These are phyloP conservation scores for Pleodorina starrii DNA, from an alignment of 139 green algal species.

Conservation along the genomic window DNA sequence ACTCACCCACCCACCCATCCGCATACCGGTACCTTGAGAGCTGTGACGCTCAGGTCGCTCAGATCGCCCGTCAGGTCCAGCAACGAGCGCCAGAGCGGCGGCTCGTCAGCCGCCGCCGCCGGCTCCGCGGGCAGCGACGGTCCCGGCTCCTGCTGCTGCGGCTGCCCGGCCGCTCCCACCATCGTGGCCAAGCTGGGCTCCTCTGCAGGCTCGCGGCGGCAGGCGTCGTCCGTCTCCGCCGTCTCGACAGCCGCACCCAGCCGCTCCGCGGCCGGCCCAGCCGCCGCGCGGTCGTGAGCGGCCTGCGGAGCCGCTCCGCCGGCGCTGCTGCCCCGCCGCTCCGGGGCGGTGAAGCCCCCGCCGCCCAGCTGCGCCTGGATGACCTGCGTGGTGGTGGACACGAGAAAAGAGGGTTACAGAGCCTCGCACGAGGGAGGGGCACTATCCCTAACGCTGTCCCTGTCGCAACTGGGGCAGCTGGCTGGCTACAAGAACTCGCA, in stretches of 20 bases:
- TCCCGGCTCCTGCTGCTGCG: background rate
- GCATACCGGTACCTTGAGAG: conserved; percentile 20
- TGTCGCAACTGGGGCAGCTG: too few relatives aligned
- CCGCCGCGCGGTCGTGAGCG: too few relatives aligned
- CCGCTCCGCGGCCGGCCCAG: too few relatives aligned
- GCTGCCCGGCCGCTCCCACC: background rate
- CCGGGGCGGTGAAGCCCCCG: background rate
- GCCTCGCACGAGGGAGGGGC: too few relatives aligned
- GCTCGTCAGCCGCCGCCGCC: background rate
- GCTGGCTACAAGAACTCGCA: too few relatives aligned
- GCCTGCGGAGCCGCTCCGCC: too few relatives aligned
- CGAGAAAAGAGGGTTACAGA: too few relatives aligned
- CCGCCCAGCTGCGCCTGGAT: conserved; percentile 22
- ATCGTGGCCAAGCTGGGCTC: background rate
- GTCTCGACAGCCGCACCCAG: too few relatives aligned
- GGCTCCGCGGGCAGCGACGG: too few relatives aligned
- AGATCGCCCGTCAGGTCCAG: conserved; percentile 16
- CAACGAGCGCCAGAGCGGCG: conserved; percentile 18
- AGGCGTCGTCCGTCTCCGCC: background rate
- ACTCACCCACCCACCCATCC: too few relatives aligned
- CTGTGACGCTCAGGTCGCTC: conserved; percentile 6
- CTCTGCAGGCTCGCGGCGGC: background rate
- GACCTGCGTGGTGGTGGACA: background rate
- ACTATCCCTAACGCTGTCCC: too few relatives aligned
- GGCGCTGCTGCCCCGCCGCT: background rate